Conservation (phyloP, 2,329 filamentous ascomycete genomes). For the Exophiala sp. region DNA sequence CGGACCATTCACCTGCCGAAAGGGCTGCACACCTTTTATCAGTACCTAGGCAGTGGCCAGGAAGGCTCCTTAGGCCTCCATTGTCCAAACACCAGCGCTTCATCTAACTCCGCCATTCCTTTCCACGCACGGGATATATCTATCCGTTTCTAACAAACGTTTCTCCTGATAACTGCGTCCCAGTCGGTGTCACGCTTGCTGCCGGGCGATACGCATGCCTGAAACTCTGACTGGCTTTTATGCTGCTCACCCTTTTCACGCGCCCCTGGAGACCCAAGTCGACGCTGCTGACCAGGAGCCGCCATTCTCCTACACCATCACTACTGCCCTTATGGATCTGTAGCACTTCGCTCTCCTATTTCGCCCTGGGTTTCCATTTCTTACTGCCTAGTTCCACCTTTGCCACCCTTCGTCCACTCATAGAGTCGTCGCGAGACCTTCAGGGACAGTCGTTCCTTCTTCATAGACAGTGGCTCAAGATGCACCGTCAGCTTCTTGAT, state of each 20-base stretch:
- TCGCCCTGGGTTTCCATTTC: not conserved
- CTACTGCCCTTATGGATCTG: not conserved
- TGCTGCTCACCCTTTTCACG: not conserved
- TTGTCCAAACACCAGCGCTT: not conserved
- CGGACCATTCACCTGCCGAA: not conserved
- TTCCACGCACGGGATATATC: not conserved
- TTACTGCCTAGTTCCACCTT: not conserved
- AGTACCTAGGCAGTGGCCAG: no score
- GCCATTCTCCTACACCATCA: not conserved
- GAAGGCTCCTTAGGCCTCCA: not conserved
- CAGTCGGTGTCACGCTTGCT: not conserved
- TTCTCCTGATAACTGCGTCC: not conserved
- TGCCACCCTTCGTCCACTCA: not conserved
- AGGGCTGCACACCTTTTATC: no score
- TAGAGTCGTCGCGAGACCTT: not conserved
- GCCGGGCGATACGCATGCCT: not conserved
- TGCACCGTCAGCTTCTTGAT: conserved; percentile 7
- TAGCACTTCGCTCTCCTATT: not conserved
- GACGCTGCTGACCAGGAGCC: not conserved
- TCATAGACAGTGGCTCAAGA: conserved; percentile 3
- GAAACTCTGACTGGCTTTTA: not conserved
- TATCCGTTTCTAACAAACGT: not conserved
- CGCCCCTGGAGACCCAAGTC: not conserved
- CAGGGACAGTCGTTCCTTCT: not conserved
- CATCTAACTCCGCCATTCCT: not conserved